Evolutionary conservation across 2,329 filamentous ascomycete genomes (phyloP), one percentile per base, ranked within the genome.

Genomic region (Fusarium fujikuroi): DNA sequence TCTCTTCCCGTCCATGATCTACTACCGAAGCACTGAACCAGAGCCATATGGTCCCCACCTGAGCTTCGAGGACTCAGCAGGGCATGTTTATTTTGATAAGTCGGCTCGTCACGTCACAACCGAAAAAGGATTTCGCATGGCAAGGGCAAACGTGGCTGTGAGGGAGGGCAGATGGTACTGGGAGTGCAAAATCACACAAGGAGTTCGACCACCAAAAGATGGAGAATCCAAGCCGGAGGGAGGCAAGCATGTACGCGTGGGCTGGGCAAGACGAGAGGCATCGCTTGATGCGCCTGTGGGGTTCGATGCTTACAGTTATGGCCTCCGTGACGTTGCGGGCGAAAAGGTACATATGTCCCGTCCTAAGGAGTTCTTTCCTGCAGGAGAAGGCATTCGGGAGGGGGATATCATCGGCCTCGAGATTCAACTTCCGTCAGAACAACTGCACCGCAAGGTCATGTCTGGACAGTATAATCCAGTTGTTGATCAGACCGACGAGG

Each of bases 371-470:
- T 95, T 97, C 82, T 95, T 95, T 71, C 91, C 91, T 2, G 88
- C 92, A 3, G 92, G 92, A 52, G 92, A 95, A 80, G 90, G 94
- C 63, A 90, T 98, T 58, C 88, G 89, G 49, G 95, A 97, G 81
- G 96, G 95, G 49, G 96, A 99, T 81, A 94, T 99, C 15, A 93
- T 99, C 64, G 96, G 96, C 8, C 86, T 99, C 47, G 94, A 98
- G 81, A 97, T 98, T 69, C 94, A 93, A 72, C 88, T 99, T 2
- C 96, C 96, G 0, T 93, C 95, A 0, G 90, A 98, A 69, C 87
- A 90, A 6, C 84, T 98, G 15, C 97, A 99, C 78, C 91, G 93
- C 68, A 97, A 97, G 81, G 90, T 98, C 36, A 93, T 97, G 37
- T 89, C 92, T 63, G 95, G 95, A 15, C 91, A 92, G 53, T 98